phyloP scores from a whole-genome alignment of 1,284 basidiomycete species.

The Bondarzewia mesenterica region DNA sequence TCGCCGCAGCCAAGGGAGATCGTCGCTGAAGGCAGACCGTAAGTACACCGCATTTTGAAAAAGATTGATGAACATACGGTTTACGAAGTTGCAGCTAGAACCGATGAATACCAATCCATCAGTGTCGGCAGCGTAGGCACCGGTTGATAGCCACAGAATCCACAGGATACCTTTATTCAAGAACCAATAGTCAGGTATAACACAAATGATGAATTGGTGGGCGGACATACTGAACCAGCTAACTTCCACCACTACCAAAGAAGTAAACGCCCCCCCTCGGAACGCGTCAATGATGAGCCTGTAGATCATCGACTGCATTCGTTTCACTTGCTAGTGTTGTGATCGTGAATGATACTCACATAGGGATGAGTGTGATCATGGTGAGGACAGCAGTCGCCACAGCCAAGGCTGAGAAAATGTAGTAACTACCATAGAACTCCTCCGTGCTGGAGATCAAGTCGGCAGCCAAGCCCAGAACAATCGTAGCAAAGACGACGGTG shows the following conservation, averaged over 20 bases:
- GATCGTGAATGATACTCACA: conserved; percentile 27
- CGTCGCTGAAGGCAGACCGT: conserved; percentile 5
- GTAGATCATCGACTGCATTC: background rate
- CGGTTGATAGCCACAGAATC: conserved; percentile 50
- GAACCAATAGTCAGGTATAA: conserved; percentile 1
- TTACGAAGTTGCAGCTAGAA: conserved; percentile 4
- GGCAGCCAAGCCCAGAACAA: conserved; percentile 30
- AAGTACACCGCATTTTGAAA: background rate
- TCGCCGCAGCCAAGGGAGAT: conserved; percentile 32
- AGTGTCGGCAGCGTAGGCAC: conserved; percentile 26
- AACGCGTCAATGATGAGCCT: conserved; percentile 27
- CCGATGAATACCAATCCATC: conserved; percentile 14
- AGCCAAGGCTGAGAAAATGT: conserved; percentile 30
- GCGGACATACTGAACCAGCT: conserved; percentile 29
- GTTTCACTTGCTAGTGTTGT: background rate
- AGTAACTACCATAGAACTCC: conserved; percentile 12
- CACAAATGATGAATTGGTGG: background rate
- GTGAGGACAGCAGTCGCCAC: conserved; percentile 36
- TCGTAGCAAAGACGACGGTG: conserved; percentile 23
- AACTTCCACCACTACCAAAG: conserved; percentile 36
- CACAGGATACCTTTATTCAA: conserved; percentile 36
- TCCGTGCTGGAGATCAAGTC: conserved; percentile 21
- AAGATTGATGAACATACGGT: background rate
- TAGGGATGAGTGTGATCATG: conserved; percentile 33
- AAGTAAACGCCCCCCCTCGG: conserved; percentile 34